A percentile compares a stretch with the other conserved stretches of the same genome.
These are phyloP conservation scores for Ascomycota sp. DNA, from an alignment of 2,329 filamentous ascomycete genomes.

Conservation along the genomic window DNA sequence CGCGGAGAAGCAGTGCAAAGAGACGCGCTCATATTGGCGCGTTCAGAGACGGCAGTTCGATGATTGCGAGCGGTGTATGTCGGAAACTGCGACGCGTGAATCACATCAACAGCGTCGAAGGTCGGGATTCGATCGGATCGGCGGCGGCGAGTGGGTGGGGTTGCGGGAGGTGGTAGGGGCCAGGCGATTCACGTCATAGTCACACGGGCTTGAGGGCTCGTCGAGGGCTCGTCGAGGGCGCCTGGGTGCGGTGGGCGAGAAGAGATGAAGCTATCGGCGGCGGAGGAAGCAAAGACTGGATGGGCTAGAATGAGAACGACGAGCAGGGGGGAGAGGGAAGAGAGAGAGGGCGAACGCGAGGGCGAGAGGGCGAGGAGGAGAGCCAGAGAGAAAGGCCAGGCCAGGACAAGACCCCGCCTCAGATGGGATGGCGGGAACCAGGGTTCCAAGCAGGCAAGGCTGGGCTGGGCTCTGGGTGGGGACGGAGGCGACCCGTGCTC, in stretches of 20 bases:
- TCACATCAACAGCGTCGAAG: background rate
- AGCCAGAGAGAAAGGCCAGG: background rate
- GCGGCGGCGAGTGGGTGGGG: background rate
- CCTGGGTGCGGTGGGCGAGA: background rate
- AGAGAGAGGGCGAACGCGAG: background rate
- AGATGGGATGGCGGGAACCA: conserved; percentile 5
- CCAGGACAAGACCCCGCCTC: conserved; percentile 4
- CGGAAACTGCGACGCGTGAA: background rate
- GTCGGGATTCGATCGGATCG: background rate
- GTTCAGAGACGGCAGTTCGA: background rate
- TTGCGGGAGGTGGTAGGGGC: too few relatives aligned
- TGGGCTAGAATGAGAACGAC: too few relatives aligned
- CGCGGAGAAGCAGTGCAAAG: too few relatives aligned
- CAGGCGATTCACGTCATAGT: too few relatives aligned
- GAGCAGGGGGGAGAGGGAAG: background rate
- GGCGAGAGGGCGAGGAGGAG: background rate
- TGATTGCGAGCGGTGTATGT: background rate
- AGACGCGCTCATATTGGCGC: background rate
- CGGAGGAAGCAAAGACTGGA: conserved; percentile 1
- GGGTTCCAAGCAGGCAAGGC: conserved; percentile 10
- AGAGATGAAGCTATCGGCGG: background rate
- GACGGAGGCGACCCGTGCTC: conserved; percentile 2
- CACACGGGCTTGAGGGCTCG: too few relatives aligned
- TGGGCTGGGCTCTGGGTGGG: too few relatives aligned
- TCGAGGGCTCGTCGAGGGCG: too few relatives aligned